Base-by-base conservation (phyloP, 2,329 filamentous ascomycete genomes). In the Pseudophaeomoniella oleicola region DNA sequence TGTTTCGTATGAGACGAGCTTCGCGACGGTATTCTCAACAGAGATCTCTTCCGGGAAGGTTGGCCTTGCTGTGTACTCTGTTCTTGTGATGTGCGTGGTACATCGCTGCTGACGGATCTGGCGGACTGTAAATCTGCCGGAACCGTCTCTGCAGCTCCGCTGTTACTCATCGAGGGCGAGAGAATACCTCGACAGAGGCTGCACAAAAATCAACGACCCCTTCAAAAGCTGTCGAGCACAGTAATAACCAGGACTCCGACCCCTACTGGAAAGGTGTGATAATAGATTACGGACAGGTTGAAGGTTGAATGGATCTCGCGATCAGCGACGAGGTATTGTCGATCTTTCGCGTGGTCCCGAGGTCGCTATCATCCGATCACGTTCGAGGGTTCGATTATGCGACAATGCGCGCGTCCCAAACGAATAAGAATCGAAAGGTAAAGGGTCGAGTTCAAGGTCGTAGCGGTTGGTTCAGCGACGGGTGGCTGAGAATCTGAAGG, bases 1-100 rank as follows among this genome's bases (percentile, higher is more conserved):
- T 39, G 36, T 16, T 41, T 38, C 14, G 37, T 37, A 15, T 39
- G 29, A 11, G 39, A 41, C 15, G 36, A 39, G 16, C 36, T 35
- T 3, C 36, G 36, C 3, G 36, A 39, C 15, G 39, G 39, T 9
- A 39, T 35, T 18, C 18, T 31, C 16, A 41, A 32, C 9, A 39
- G 22, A 3, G 39, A 38, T 15, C 32, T 37, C 15, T 41, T 39
- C 19, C 37, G 19, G 14, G 35, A 22, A n/a, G 35, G 35, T 11
- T 32, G n/a, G n/a, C n/a, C n/a, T n/a, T n/a, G n/a, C n/a, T n/a
- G n/a, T n/a, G n/a, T n/a, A n/a, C n/a, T n/a, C n/a, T n/a, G n/a
- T n/a, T n/a, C n/a, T n/a, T n/a, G n/a, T n/a, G n/a, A n/a, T n/a
- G n/a, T n/a, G n/a, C n/a, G n/a, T n/a, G n/a, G n/a, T n/a, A n/a